A percentile compares a stretch with the other conserved stretches of the same genome.
Evolutionary conservation across 495 filamentous ascomycete species (phyloP).

Genomic region (Neurospora terricola): DNA sequence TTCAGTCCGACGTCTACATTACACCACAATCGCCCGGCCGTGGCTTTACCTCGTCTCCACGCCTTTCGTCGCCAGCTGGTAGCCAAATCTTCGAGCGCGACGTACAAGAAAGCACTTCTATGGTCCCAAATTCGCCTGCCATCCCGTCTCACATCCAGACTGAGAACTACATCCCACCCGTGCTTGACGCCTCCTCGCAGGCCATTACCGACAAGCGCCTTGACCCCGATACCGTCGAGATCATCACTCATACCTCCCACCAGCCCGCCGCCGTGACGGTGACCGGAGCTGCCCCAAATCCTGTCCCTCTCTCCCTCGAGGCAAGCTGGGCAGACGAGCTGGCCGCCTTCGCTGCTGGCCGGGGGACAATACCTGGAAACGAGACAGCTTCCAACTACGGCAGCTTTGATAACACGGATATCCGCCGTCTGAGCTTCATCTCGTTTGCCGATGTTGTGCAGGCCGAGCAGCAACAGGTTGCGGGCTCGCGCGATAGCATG

Average conservation of each 20-base stretch:
- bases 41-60: slow-evolving; percentile 47
- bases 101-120: slow-evolving; percentile 64
- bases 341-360: slow-evolving; percentile 36
- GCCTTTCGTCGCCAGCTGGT: slow-evolving; percentile 53
- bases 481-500: slow-evolving; percentile 48
- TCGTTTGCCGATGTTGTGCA: slow-evolving; percentile 94
- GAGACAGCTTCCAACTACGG: slow-evolving; percentile 60
- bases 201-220: slow-evolving; percentile 76
- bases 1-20: slow-evolving; percentile 33
- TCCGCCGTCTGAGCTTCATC: slow-evolving; percentile 82
- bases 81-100: slow-evolving; percentile 92
- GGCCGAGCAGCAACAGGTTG: slow-evolving; percentile 53
- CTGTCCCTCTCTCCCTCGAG: slow-evolving; percentile 12
- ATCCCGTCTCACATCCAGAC: slow-evolving; percentile 84
- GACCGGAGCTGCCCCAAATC: slow-evolving; percentile 34
- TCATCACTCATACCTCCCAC: slow-evolving; percentile 72
- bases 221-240: slow-evolving; percentile 75
- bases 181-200: slow-evolving; percentile 76
- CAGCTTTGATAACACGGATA: slow-evolving; percentile 60
- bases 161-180: slow-evolving; percentile 85
- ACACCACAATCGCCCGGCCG: slow-evolving; percentile 42
- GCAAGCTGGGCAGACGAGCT: slow-evolving; percentile 46
- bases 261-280: slow-evolving; percentile 62
- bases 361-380: slow-evolving; percentile 22
- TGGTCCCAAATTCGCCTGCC: slow-evolving; percentile 58